These are phyloP conservation scores for Trifolium fragiferum DNA, from an alignment of 306 rosid genomes.

Conservation along the genomic window DNA sequence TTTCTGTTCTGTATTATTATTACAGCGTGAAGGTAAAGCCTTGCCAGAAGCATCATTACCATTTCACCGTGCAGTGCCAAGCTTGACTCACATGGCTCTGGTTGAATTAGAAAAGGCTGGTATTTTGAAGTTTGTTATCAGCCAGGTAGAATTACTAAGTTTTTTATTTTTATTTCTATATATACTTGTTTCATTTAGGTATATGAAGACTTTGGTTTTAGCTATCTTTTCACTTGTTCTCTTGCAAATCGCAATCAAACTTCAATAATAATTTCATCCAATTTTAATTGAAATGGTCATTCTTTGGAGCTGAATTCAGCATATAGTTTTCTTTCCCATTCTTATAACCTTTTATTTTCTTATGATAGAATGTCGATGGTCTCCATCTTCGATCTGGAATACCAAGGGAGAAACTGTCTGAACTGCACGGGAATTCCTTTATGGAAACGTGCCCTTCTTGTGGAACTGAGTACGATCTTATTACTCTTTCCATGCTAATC, in stretches of 20 bases:
- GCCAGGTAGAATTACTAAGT: conserved; percentile 65
- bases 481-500: conserved; percentile 21
- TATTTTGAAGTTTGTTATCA: conserved; percentile 84
- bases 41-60: conserved; percentile 97
- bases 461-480: conserved; percentile 79
- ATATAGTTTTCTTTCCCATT: background rate
- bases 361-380: conserved; percentile 93
- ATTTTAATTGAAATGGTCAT: conserved; percentile 21
- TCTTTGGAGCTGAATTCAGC: conserved; percentile 10
- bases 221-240: background rate
- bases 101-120: conserved; percentile 85
- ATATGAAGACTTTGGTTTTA: background rate
- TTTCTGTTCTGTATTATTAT: conserved; percentile 20
- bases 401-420: conserved; percentile 94
- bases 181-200: conserved; percentile 8
- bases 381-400: conserved; percentile 99
- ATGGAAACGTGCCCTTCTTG: conserved; percentile 95
- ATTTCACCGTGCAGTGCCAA: conserved; percentile 94
- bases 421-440: conserved; percentile 96
- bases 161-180: conserved; percentile 34
- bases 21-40: conserved; percentile 97
- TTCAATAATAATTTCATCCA: background rate
- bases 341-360: conserved; percentile 34
- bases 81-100: conserved; percentile 95
- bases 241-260: background rate